Evolutionary conservation across 768 basidiomycete species (phyloP), one percentile per base, ranked within the genome.

Genomic region (Butyriboletus loyo): DNA sequence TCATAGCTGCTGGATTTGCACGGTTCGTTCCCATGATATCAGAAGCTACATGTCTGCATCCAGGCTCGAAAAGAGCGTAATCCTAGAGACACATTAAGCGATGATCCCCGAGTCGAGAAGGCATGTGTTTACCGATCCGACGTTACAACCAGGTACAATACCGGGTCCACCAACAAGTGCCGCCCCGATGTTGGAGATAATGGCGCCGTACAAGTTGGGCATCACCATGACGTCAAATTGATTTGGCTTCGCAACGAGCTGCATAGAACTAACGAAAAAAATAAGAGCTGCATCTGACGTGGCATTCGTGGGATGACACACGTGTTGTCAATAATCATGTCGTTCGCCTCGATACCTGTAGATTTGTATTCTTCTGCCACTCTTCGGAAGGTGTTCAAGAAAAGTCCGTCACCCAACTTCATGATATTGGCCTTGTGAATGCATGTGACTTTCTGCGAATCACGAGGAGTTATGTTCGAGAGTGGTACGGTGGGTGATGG

Each of bases 351-450:
- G 66, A 99, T 95, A 39, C 97, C 97, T 39, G 86, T 78, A 48
- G 85, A 86, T 73, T 85, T 89, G 82, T 98, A 99, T 69, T 98
- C 96, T 72, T 98, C 92, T 31, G 94, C 97, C 54, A 99, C 83
- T 54, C 85, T 82, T 62, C 93, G 90, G 86, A 98, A 99, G 22
- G 95, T 98, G 74, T 93, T 95, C 63, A 98, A 82, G 86, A 98
- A 98, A 38, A 99, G 84, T 72, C 97, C 97, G 66, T 98, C 97
- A 71, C 96, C 96, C 63, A 98, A 86, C 74, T 99, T 99, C 97
- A 99, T 99, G 79, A 99, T 99, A 79, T 98, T 98, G 65, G 97
- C 97, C 75, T 99, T 99, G 85, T 99, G 97, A 40, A 99, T 94
- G 67, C 95, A 98, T 37, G 97, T 99, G 61, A 99, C 96, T 89